These are phyloP conservation scores for Metschnikowia sp. DNA, from an alignment of 805 yeast species.

Conservation along the genomic window DNA sequence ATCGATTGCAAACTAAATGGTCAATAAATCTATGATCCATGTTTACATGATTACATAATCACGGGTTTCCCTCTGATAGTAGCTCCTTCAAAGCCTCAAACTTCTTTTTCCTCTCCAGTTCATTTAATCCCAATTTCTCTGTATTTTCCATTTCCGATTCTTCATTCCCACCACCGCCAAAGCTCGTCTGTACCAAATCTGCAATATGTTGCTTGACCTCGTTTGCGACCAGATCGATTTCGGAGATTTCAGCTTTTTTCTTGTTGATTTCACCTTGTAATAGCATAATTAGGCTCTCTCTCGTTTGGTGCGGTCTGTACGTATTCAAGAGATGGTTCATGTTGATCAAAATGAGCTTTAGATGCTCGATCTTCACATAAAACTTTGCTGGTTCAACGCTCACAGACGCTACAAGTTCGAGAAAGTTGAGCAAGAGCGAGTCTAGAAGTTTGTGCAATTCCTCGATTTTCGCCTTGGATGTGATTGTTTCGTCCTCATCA, in stretches of 20 bases:
- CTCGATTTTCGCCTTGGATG: conserved; percentile 49
- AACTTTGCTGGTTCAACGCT: conserved; percentile 66
- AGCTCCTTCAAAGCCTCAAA: not conserved
- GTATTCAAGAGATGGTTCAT: conserved; percentile 89
- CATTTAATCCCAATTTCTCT: not conserved
- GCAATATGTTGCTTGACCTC: conserved; percentile 38
- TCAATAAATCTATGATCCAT: too few relatives aligned
- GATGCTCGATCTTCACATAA: conserved; percentile 64
- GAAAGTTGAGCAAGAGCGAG: conserved; percentile 72
- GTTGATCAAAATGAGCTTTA: conserved; percentile 77
- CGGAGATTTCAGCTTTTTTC: conserved; percentile 51
- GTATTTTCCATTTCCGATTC: not conserved
- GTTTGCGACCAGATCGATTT: conserved; percentile 39
- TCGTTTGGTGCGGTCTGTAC: conserved; percentile 91
- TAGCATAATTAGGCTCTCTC: conserved; percentile 80
- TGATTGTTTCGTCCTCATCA: conserved; percentile 35
- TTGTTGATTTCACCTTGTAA: conserved; percentile 67
- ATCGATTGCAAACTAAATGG: too few relatives aligned
- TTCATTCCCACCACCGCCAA: not conserved
- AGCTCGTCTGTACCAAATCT: conserved; percentile 14
- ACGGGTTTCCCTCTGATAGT: not conserved
- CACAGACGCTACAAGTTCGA: conserved; percentile 78
- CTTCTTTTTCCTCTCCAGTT: not conserved
- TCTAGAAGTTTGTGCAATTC: conserved; percentile 79
- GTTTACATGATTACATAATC: not conserved